These are phyloP conservation scores for Lichtheimia hyalospora DNA, from an alignment of 371 early-diverging fungal genomes.

Conservation along the genomic window DNA sequence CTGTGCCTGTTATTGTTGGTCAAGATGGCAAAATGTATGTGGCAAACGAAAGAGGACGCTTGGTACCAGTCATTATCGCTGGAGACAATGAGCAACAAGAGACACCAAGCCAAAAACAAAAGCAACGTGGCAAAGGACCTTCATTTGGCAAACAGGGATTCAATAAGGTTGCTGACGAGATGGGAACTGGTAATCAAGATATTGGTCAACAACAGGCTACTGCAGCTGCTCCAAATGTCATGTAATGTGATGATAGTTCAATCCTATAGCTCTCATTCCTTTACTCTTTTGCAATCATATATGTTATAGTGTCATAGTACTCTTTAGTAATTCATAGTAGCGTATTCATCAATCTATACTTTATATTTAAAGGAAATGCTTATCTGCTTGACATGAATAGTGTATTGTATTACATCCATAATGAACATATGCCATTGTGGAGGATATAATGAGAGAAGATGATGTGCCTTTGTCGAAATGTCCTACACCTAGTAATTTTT, in stretches of 20 bases:
- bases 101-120: neutral
- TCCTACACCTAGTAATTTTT: too few relatives aligned
- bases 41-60: neutral
- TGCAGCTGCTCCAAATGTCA: neutral
- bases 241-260: neutral
- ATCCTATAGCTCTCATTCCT: too few relatives aligned
- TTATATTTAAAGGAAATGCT: too few relatives aligned
- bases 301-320: neutral
- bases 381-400: too few relatives aligned
- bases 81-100: neutral
- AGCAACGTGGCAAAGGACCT: neutral
- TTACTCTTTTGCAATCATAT: neutral
- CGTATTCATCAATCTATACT: too few relatives aligned
- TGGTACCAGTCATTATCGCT: neutral
- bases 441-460: too few relatives aligned
- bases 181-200: neutral
- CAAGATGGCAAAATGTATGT: slow-evolving; percentile 4
- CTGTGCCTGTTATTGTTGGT: slow-evolving; percentile 8
- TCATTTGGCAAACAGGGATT: neutral
- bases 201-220: neutral
- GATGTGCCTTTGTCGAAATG: too few relatives aligned
- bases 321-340: too few relatives aligned
- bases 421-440: too few relatives aligned
- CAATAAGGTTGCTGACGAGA: neutral
- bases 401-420: too few relatives aligned